Evolutionary conservation across 1,284 basidiomycete genomes (phyloP).

Genomic region (Fomitopsis betulina): DNA sequence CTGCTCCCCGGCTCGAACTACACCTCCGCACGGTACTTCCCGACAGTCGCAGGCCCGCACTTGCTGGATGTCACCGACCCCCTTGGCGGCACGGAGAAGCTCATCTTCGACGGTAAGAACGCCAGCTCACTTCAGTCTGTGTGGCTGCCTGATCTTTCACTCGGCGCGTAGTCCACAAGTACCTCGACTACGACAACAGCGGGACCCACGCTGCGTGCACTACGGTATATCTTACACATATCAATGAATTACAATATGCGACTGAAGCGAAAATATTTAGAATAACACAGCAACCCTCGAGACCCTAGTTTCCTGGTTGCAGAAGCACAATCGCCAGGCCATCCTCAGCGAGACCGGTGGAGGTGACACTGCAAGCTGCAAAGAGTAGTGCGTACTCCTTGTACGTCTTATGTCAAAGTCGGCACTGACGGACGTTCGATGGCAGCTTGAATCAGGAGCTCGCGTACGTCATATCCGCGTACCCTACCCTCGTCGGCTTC

Average conservation of each 20-base stretch:
- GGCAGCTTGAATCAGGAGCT: constrained; percentile 38
- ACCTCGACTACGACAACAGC: constrained; percentile 55
- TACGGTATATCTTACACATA: constrained; percentile 27
- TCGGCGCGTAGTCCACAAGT: constrained; percentile 45
- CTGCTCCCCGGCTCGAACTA: constrained; percentile 42
- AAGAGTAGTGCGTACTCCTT: constrained; percentile 29
- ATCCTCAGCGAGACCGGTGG: constrained; percentile 57
- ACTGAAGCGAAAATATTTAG: constrained; percentile 8
- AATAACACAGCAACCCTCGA: constrained; percentile 44
- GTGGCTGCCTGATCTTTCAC: no score
- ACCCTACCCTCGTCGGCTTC: constrained; percentile 43
- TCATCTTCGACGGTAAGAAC: constrained; percentile 48
- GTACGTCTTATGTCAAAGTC: not conserved
- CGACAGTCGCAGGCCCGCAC: constrained; percentile 44
- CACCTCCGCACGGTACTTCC: constrained; percentile 41
- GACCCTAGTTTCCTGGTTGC: constrained; percentile 42
- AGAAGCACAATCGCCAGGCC: constrained; percentile 46
- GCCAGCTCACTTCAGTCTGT: no score
- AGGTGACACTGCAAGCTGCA: constrained; percentile 47
- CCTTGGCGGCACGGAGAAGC: constrained; percentile 39
- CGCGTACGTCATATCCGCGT: constrained; percentile 42
- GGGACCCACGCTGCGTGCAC: constrained; percentile 48
- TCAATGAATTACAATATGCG: not conserved
- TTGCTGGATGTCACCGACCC: constrained; percentile 53
- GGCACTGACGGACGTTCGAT: not conserved